Base-by-base conservation (phyloP, 495 filamentous ascomycete genomes). In the Aspergillus wentii region DNA sequence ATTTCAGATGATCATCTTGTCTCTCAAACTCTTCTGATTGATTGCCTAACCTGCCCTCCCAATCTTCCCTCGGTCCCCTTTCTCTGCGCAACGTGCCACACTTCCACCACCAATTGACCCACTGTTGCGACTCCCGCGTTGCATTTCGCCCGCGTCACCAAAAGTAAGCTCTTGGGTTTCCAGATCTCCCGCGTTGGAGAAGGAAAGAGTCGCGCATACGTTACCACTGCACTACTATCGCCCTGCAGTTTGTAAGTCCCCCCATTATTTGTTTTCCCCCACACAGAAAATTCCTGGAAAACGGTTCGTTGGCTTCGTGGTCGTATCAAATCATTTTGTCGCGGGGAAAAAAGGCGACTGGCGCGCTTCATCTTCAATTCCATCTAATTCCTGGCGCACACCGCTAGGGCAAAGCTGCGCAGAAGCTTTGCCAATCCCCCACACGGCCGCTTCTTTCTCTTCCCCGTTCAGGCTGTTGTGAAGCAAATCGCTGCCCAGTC, bases 401-500 rank as follows among this genome's bases (percentile, higher is more conserved):
- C 57, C 56, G 59, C 59, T 57, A 61, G 54, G 56, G 52, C 43
- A 48, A 32, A 53, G 44, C 45, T 49, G 37, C 40, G 56, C 56
- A 26, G 51, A 60, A 55, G 54, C 56, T 54, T 50, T 49, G 58
- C 49, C 51, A 60, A 60, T 59, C 57, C 53, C 60, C 59, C 58
- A 58, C 51, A 49, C 48, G 49, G 52, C 48, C 56, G 50, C 33
- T 27, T 42, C 23, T 44, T 40, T 35, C 35, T 33, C 35, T 43
- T 52, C 42, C 48, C 36, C 48, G 31, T 48, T 59, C 51, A 64
- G 64, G 63, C 60, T 59, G 45, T 47, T 56, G 62, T 64, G 59
- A 68, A 65, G 59, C 56, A 48, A 61, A 61, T 66, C 57, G 64
- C 52, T 67, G 62, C 58, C 64, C 62, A 67, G 61, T 56, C 56